Conservation (phyloP, 106 monocot genomes). For the Xerophyta viscosa region DNA sequence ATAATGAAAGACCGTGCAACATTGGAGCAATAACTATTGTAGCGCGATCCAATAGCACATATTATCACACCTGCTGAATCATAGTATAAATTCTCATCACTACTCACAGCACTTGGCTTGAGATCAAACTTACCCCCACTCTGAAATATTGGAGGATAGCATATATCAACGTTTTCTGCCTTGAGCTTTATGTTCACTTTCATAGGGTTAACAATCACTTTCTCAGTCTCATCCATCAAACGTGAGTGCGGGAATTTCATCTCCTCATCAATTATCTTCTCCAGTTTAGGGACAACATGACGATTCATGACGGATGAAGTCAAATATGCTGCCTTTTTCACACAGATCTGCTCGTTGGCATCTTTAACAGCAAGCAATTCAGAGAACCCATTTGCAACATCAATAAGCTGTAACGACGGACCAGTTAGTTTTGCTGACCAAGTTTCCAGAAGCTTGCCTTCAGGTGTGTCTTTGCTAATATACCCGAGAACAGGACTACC, state of each 20-base stretch:
- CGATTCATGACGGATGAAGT: conserved; percentile 74
- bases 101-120: conserved; percentile 81
- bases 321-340: conserved; percentile 76
- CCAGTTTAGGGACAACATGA: conserved; percentile 88
- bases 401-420: conserved; percentile 48
- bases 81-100: conserved; percentile 85
- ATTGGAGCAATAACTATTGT: conserved; percentile 90
- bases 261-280: conserved; percentile 87
- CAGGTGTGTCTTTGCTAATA: conserved; percentile 74
- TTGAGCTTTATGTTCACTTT: conserved; percentile 86
- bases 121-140: conserved; percentile 94
- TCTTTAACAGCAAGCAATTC: conserved; percentile 86
- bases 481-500: conserved; percentile 50
- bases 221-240: conserved; percentile 88
- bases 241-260: conserved; percentile 67
- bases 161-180: conserved; percentile 94
- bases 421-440: conserved; percentile 64
- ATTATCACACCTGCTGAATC: conserved; percentile 86
- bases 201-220: conserved; percentile 60
- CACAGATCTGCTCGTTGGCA: conserved; percentile 58
- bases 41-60: conserved; percentile 81
- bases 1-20: conserved; percentile 80
- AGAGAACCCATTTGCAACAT: conserved; percentile 75
- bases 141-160: conserved; percentile 97
- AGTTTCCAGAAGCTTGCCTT: conserved; percentile 79